Conservation (phyloP, 305 asterid genomes). For the Fraxinus greggii region DNA sequence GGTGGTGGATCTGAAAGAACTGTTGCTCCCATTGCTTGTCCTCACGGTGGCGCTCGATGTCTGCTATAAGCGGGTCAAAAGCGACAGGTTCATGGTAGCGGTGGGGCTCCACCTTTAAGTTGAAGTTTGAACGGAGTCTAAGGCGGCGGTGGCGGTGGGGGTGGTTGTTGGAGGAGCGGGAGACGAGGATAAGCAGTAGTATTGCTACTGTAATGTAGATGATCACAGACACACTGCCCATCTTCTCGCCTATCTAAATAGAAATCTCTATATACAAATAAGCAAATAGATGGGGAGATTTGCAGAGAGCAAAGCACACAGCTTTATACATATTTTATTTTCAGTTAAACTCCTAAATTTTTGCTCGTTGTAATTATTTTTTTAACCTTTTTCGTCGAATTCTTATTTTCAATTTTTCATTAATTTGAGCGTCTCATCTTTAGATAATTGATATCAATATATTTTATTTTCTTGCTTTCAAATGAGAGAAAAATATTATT, state of each 20-base stretch:
- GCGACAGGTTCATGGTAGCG: slow-evolving; percentile 44
- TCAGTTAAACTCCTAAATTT: not conserved
- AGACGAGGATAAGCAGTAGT: slow-evolving; percentile 56
- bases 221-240: slow-evolving; percentile 69
- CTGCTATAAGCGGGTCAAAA: slow-evolving; percentile 83
- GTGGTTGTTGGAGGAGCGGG: slow-evolving; percentile 60
- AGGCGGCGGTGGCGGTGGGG: slow-evolving; percentile 57
- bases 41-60: slow-evolving; percentile 80
- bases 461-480: no score
- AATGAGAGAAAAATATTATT: not conserved
- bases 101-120: slow-evolving; percentile 45
- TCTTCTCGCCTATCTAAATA: slow-evolving; percentile 39
- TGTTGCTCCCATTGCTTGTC: slow-evolving; percentile 84
- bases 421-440: not conserved
- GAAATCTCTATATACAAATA: not conserved
- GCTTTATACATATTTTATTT: not conserved
- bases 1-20: slow-evolving; percentile 51
- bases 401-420: no score
- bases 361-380: no score
- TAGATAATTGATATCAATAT: not conserved
- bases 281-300: not conserved
- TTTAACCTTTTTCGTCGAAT: not conserved
- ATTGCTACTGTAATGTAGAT: slow-evolving; percentile 68
- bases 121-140: slow-evolving; percentile 78
- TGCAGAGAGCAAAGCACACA: not conserved